These are phyloP conservation scores for Mrakiaceae sp. DNA, from an alignment of 1,284 basidiomycete species.

Conservation along the genomic window DNA sequence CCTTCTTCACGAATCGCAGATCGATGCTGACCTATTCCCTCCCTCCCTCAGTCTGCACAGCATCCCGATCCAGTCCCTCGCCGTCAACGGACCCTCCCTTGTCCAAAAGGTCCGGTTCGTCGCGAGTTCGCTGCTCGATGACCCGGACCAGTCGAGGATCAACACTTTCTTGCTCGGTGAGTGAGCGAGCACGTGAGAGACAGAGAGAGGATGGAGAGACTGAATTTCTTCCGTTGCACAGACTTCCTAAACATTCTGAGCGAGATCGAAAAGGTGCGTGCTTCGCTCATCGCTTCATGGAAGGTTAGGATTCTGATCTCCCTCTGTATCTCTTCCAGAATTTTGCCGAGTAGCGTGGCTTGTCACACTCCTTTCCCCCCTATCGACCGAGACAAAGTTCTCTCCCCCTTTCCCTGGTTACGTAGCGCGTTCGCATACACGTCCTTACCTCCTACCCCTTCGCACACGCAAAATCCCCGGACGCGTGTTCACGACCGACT, in stretches of 20 bases:
- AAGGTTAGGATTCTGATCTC: neutral
- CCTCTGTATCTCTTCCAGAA: neutral
- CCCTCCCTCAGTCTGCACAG: slow-evolving; percentile 33
- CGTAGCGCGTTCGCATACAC: too few species aligned
- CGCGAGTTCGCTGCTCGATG: slow-evolving; percentile 51
- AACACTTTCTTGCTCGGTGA: slow-evolving; percentile 1
- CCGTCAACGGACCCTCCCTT: slow-evolving; percentile 64
- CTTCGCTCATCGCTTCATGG: neutral
- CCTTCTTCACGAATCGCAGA: slow-evolving; percentile 45
- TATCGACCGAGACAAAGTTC: too few species aligned
- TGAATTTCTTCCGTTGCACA: slow-evolving; percentile 31
- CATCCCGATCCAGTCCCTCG: slow-evolving; percentile 60
- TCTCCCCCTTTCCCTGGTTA: too few species aligned
- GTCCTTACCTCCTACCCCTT: too few species aligned
- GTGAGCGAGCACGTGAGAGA: neutral
- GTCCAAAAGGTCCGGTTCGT: slow-evolving; percentile 69
- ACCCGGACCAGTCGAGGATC: slow-evolving; percentile 5
- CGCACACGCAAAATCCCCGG: too few species aligned
- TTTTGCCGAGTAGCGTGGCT: neutral
- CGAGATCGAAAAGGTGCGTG: slow-evolving; percentile 49
- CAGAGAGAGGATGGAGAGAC: too few species aligned
- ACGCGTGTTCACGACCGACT: too few species aligned
- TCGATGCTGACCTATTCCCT: slow-evolving; percentile 14
- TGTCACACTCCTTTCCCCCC: too few species aligned
- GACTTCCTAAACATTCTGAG: slow-evolving; percentile 71